A percentile compares a stretch with the other conserved stretches of the same genome.
These are phyloP conservation scores for Colletotrichum paranaense DNA, from an alignment of 2,329 filamentous ascomycete genomes.

Conservation along the genomic window DNA sequence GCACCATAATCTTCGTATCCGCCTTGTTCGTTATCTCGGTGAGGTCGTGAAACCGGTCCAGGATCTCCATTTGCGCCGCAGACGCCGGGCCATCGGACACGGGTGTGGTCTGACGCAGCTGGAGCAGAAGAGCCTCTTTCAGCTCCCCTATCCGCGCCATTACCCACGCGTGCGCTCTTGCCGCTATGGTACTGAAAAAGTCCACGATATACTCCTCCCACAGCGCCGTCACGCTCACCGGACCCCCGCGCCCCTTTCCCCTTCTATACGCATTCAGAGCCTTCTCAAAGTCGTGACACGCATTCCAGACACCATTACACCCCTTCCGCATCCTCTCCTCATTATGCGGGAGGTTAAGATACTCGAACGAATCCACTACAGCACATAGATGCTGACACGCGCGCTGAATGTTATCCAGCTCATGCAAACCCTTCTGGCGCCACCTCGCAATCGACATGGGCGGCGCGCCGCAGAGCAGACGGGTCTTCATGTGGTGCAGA, in stretches of 20 bases:
- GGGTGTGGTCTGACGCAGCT: not conserved
- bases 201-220: constrained; percentile 28
- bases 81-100: not conserved
- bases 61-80: constrained; percentile 7
- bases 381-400: constrained; percentile 13
- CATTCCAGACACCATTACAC: constrained; percentile 10
- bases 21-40: constrained; percentile 17
- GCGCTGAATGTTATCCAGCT: not conserved
- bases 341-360: constrained; percentile 14
- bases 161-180: constrained; percentile 13
- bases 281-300: not conserved
- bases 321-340: constrained; percentile 8
- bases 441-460: constrained; percentile 13
- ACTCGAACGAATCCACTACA: constrained; percentile 21
- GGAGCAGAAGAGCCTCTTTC: constrained; percentile 1
- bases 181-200: not conserved
- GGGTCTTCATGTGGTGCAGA: constrained; percentile 21
- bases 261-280: constrained; percentile 13
- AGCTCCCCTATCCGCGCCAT: constrained; percentile 8
- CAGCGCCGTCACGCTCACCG: constrained; percentile 1
- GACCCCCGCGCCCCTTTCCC: not conserved
- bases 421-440: constrained; percentile 11
- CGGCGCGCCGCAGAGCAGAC: not conserved
- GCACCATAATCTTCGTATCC: constrained; percentile 21
- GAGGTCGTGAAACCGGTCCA: constrained; percentile 17